phyloP scores from a whole-genome alignment of 495 filamentous ascomycete species.

The Hyaloscypha bicolor region DNA sequence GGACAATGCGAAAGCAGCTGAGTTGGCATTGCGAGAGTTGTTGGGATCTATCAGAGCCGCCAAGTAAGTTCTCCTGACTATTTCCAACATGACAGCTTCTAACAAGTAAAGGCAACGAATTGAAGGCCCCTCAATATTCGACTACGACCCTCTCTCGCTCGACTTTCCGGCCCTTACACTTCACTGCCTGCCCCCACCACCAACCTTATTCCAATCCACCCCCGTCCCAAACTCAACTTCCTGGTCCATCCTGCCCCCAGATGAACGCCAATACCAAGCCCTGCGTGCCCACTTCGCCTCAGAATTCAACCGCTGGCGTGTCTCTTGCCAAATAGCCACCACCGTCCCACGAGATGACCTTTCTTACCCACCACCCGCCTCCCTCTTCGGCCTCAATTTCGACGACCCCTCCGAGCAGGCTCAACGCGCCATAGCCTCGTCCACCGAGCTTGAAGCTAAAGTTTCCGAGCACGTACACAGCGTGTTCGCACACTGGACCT shows the following conservation, averaged over 20 bases:
- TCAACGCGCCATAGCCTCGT: conserved; percentile 43
- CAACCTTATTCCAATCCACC: conserved; percentile 70
- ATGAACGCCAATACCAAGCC: conserved; percentile 67
- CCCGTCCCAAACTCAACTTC: conserved; percentile 70
- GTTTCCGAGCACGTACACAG: conserved; percentile 68
- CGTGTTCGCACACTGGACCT: conserved; percentile 72
- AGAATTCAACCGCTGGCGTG: conserved; percentile 65
- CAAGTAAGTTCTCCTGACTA: conserved; percentile 54
- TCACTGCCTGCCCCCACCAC: conserved; percentile 75
- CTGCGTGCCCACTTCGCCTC: conserved; percentile 65
- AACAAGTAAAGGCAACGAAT: conserved; percentile 24
- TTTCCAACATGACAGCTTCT: conserved; percentile 5
- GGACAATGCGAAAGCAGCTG: conserved; percentile 77
- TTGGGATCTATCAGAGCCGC: conserved; percentile 78
- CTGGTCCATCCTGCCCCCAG: conserved; percentile 75
- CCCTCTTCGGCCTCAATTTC: neutral
- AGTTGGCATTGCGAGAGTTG: conserved; percentile 80
- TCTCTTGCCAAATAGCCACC: conserved; percentile 34
- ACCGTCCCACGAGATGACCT: conserved; percentile 34
- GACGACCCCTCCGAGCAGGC: conserved; percentile 18
- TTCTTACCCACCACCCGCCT: conserved; percentile 27
- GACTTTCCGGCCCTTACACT: conserved; percentile 82
- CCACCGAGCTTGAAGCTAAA: conserved; percentile 48
- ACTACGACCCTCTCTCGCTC: conserved; percentile 79
- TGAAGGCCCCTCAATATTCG: conserved; percentile 55